Evolutionary conservation across 179 eudicot species (phyloP).

Genomic region (Corrigiola litoralis): DNA sequence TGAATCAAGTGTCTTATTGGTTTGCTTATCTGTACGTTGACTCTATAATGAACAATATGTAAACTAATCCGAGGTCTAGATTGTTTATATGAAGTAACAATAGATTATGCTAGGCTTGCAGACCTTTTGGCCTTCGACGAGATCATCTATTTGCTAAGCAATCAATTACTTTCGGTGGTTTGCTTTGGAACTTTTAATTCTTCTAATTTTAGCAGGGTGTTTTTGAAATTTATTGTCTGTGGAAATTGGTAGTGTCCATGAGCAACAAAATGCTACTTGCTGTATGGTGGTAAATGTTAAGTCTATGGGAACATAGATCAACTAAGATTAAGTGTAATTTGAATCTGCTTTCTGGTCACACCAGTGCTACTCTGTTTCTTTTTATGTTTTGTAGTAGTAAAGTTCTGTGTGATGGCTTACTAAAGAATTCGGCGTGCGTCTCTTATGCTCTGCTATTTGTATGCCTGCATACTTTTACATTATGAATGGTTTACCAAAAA

Average conservation of each 20-base stretch:
- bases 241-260: no score
- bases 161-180: background rate
- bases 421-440: background rate
- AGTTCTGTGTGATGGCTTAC: background rate
- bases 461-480: background rate
- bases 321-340: background rate
- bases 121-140: background rate
- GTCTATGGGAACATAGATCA: background rate
- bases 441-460: background rate
- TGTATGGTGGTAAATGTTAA: no score
- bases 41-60: no score
- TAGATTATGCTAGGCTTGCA: no score
- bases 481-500: background rate
- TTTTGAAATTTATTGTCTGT: background rate
- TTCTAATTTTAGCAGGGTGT: background rate
- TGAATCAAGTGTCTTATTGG: no score
- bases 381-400: background rate
- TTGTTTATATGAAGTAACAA: no score
- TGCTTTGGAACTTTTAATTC: background rate
- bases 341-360: background rate
- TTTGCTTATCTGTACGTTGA: no score
- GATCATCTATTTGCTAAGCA: background rate
- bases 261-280: background rate
- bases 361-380: no score
- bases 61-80: no score